Percentiles rank a stretch among this genome's conserved stretches.
These are phyloP conservation scores for Curvularia sp. DNA, from an alignment of 2,329 filamentous ascomycete species.

Conservation along the genomic window DNA sequence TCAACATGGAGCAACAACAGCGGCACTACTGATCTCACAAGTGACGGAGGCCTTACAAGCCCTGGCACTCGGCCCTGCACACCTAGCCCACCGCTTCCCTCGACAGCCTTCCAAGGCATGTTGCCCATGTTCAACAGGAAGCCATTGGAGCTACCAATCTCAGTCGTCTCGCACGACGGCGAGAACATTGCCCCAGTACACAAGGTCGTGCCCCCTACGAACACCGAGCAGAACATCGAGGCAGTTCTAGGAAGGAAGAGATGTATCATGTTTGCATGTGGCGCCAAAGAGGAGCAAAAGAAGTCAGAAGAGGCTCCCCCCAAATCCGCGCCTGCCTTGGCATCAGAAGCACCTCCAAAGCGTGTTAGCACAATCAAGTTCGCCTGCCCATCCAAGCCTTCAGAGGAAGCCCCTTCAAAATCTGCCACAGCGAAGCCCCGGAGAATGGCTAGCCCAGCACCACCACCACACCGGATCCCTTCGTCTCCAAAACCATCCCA, in stretches of 20 bases:
- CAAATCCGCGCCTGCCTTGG: constrained; percentile 29
- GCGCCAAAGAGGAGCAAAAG: constrained; percentile 56
- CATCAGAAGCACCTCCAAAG: constrained; percentile 51
- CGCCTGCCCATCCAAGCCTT: constrained; percentile 67
- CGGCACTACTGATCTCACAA: constrained; percentile 88
- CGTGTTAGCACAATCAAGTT: constrained; percentile 75
- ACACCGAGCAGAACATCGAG: constrained; percentile 66
- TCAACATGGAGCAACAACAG: constrained; percentile 84
- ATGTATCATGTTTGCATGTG: constrained; percentile 92
- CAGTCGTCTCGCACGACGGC: constrained; percentile 50
- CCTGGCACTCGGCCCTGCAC: constrained; percentile 81
- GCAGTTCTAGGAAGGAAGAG: constrained; percentile 77
- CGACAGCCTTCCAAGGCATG: constrained; percentile 56
- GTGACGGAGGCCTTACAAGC: constrained; percentile 89
- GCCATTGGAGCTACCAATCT: constrained; percentile 47
- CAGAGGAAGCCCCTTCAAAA: constrained; percentile 51
- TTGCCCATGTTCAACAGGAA: constrained; percentile 50
- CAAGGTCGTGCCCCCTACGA: constrained; percentile 27
- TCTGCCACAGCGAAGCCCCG: constrained; percentile 44
- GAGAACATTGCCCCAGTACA: constrained; percentile 40
- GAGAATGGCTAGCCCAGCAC: constrained; percentile 57
- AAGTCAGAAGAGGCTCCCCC: constrained; percentile 45
- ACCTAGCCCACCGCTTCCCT: constrained; percentile 82
- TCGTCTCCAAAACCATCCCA: constrained; percentile 41
- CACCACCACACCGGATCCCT: constrained; percentile 36